Percentiles rank a stretch among this genome's conserved stretches.
phyloP scores from a whole-genome alignment of 2,329 filamentous ascomycete genomes.

The Magnaporthales sp. region DNA sequence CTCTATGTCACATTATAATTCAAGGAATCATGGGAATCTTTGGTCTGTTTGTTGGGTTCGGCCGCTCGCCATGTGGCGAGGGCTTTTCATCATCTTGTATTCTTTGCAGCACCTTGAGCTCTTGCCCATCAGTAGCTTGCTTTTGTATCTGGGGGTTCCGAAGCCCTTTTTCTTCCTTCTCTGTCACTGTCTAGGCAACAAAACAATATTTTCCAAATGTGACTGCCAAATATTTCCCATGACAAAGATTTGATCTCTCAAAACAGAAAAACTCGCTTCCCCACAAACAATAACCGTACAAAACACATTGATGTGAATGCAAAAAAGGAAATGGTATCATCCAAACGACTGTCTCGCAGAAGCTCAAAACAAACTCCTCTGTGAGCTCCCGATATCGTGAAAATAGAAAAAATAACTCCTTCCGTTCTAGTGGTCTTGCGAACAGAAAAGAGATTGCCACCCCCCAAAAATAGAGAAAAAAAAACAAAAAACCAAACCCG shows the following conservation, averaged over 20 bases:
- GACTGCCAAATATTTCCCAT: neutral
- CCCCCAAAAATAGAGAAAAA: neutral
- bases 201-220: neutral
- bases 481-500: neutral
- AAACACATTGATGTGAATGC: neutral
- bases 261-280: neutral
- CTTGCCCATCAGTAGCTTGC: neutral
- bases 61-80: neutral
- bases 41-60: neutral
- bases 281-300: neutral
- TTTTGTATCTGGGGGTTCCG: neutral
- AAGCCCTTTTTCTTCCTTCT: neutral
- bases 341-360: neutral
- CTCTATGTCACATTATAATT: neutral
- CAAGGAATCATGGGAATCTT: neutral
- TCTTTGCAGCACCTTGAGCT: neutral
- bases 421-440: neutral
- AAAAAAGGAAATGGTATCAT: constrained; percentile 3
- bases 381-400: neutral
- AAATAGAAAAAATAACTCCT: neutral
- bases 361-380: neutral
- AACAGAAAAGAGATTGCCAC: neutral
- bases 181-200: neutral
- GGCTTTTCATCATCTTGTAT: neutral
- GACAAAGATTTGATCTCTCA: neutral